Evolutionary conservation across 176 grass and related monocot genomes (phyloP).

Genomic region (Eragrostis curvula): DNA sequence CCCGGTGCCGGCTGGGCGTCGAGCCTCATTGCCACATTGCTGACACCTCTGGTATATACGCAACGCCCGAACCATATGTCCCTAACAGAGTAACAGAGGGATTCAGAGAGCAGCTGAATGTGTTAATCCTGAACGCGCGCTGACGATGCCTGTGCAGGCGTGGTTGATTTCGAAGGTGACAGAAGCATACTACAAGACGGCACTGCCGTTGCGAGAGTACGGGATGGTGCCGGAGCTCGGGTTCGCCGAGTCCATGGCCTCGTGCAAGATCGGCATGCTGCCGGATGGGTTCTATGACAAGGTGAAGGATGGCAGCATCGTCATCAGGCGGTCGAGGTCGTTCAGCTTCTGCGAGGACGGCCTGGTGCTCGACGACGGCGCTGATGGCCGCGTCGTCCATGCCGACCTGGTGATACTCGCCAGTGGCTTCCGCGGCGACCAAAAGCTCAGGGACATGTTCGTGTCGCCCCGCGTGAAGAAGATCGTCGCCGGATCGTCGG

Average conservation of each 20-base stretch:
- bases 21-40: slow-evolving; percentile 41
- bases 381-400: neutral
- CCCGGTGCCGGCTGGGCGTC: slow-evolving; percentile 54
- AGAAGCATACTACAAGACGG: slow-evolving; percentile 50
- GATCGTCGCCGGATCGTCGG: slow-evolving; percentile 49
- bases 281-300: slow-evolving; percentile 63
- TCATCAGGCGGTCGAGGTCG: slow-evolving; percentile 12
- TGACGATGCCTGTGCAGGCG: neutral
- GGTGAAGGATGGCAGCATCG: slow-evolving; percentile 57
- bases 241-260: slow-evolving; percentile 33
- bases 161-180: slow-evolving; percentile 49
- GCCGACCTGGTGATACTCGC: slow-evolving; percentile 70
- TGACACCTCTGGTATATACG: slow-evolving; percentile 50
- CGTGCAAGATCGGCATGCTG: slow-evolving; percentile 46
- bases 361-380: slow-evolving; percentile 45
- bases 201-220: slow-evolving; percentile 49
- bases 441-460: slow-evolving; percentile 71
- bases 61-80: neutral
- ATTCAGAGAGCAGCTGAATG: too few species aligned
- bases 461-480: slow-evolving; percentile 40
- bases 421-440: slow-evolving; percentile 63
- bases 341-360: slow-evolving; percentile 58
- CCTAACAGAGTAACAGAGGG: too few species aligned
- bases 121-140: neutral
- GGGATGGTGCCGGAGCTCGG: slow-evolving; percentile 55